Evolutionary conservation across 805 yeast species (phyloP), one percentile per base, ranked within the genome.

Genomic region (Zygotorulaspora sp.): DNA sequence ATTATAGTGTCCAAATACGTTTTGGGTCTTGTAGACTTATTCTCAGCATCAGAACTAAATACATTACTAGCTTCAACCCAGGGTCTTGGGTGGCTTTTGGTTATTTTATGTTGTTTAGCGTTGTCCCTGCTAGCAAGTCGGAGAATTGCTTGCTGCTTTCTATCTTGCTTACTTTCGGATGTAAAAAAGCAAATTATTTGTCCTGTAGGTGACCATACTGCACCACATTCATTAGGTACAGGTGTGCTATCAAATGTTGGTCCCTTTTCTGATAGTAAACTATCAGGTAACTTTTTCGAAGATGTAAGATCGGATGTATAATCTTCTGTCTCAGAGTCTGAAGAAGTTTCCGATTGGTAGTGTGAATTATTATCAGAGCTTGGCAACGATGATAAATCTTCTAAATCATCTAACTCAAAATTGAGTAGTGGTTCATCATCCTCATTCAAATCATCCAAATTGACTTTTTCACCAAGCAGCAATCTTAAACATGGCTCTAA

Each of bases 141-240:
- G 9, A 52, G 36, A 23, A 47, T 42, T 18, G 70, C 62, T 22
- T 58, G 61, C 29, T 63, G 61, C 50, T 63, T 65, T 47, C 67
- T 63, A 26, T 66, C 62, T 52, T 32, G 23, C 40, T 63, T 66
- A 32, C 63, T 69, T 34, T 74, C 75, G 0, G 82, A 78, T 7
- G 81, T 74, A 61, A 86, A 87, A 52, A 89, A 89, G 54, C 95
- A 85, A 1, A 89, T 81, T 35, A 89, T 65, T 41, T 77, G 77
- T 0, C 96, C 96, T 3, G 76, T 72, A 9, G 77, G 72, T 0
- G 94, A 71, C 96, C 96, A 89, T 1, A 77, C 67, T 0, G 95
- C 96, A 7, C 96, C 96, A 65, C 96, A 89, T 7, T 88, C 92
- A 54, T 85, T 88, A 0, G 97, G 96, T 10, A 89, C 72, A 0